Evolutionary conservation across 2,329 filamentous ascomycete genomes (phyloP).

Genomic region (Teratosphaeria pseudoeucalypti): DNA sequence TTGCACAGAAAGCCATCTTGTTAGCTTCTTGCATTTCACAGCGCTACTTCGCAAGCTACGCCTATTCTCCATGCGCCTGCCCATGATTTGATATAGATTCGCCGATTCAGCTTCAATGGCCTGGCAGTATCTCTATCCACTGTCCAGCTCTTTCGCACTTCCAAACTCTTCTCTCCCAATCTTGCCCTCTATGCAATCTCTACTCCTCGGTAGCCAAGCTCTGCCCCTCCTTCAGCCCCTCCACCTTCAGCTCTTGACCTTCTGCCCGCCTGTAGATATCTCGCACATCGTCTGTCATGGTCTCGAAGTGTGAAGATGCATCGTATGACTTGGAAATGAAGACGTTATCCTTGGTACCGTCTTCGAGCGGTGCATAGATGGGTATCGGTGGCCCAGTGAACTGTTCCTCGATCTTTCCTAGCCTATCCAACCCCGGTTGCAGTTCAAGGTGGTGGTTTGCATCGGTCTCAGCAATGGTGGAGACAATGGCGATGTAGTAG

Average conservation of each 20-base stretch:
- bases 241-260: conserved; percentile 77
- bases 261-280: conserved; percentile 81
- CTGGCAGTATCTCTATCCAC: not conserved
- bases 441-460: conserved; percentile 96
- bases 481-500: conserved; percentile 98
- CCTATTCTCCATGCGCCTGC: not conserved
- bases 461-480: conserved; percentile 83
- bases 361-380: conserved; percentile 80
- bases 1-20: not conserved
- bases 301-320: conserved; percentile 96
- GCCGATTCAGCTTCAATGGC: not conserved
- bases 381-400: conserved; percentile 92
- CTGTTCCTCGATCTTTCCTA: conserved; percentile 90
- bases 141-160: not conserved
- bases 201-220: conserved; percentile 56
- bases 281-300: conserved; percentile 81
- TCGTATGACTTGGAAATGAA: conserved; percentile 99
- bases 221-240: conserved; percentile 72
- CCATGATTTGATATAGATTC: not conserved
- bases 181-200: not conserved
- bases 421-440: conserved; percentile 78
- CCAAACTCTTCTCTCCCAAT: not conserved
- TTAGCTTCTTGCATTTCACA: not conserved
- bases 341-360: conserved; percentile 77
- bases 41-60: not conserved